phyloP scores from a whole-genome alignment of 2,329 filamentous ascomycete species.

The Metarhizium sp. region DNA sequence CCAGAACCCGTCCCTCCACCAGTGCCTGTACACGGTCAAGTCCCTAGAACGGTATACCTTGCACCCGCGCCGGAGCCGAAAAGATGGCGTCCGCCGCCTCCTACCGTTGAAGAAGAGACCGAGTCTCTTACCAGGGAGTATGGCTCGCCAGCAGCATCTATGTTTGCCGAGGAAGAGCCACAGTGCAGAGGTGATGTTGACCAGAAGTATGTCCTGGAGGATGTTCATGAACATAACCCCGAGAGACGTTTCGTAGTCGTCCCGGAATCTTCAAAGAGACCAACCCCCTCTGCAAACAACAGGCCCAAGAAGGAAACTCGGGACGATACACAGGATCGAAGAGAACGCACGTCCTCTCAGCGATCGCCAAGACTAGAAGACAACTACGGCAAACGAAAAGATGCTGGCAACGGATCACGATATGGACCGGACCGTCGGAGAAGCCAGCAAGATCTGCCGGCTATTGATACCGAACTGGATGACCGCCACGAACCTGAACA shows the following conservation, averaged over 20 bases:
- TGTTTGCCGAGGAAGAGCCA: conserved; percentile 40
- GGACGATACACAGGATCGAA: neutral
- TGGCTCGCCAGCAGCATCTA: conserved; percentile 22
- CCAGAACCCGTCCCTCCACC: conserved; percentile 11
- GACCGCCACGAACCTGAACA: conserved; percentile 18
- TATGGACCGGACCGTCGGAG: conserved; percentile 18
- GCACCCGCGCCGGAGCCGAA: conserved; percentile 5
- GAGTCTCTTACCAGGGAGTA: conserved; percentile 54
- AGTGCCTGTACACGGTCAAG: conserved; percentile 6
- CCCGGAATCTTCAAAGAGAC: conserved; percentile 18
- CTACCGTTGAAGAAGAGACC: conserved; percentile 61
- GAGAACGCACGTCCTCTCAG: neutral
- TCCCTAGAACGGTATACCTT: conserved; percentile 7
- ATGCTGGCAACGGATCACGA: conserved; percentile 5
- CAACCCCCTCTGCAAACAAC: neutral
- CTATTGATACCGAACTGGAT: conserved; percentile 32
- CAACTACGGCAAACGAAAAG: neutral
- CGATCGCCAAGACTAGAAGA: neutral
- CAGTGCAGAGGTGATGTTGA: conserved; percentile 55
- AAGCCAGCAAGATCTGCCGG: conserved; percentile 32
- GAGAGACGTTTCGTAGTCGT: conserved; percentile 60
- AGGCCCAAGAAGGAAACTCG: neutral
- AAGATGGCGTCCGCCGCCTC: conserved; percentile 45
- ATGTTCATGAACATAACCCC: conserved; percentile 48
- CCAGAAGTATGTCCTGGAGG: conserved; percentile 57